phyloP scores from a whole-genome alignment of 208 protist species.

The Acanthamoeba triangularis region DNA sequence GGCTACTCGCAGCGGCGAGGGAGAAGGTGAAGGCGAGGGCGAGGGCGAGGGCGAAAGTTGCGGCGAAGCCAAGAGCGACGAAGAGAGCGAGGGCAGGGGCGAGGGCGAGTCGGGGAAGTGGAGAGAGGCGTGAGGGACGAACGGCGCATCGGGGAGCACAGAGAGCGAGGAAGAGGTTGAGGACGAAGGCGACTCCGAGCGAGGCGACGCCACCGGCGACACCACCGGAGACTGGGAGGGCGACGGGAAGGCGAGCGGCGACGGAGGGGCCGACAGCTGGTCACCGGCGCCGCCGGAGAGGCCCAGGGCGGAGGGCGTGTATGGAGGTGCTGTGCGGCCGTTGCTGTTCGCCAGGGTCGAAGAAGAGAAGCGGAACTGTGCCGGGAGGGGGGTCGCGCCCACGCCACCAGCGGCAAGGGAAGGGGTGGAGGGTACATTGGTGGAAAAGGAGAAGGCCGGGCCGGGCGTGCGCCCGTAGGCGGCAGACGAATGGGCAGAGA shows the following conservation, averaged over 20 bases:
- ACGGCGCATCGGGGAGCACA: not conserved
- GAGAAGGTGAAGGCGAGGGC: not conserved
- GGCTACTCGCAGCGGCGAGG: too few species aligned
- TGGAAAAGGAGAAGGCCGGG: too few species aligned
- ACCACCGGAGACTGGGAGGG: not conserved
- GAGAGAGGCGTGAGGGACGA: not conserved
- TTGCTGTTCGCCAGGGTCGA: too few species aligned
- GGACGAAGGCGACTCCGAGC: not conserved
- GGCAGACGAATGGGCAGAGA: not conserved
- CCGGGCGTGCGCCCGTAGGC: not conserved
- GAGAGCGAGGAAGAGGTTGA: not conserved
- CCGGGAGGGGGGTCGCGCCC: too few species aligned
- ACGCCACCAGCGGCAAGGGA: too few species aligned
- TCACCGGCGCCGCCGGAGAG: not conserved
- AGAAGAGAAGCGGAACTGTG: too few species aligned
- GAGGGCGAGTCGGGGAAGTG: constrained; percentile 12
- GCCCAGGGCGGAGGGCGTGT: not conserved
- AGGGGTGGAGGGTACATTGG: too few species aligned
- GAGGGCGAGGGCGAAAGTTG: not conserved
- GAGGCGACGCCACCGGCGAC: not conserved
- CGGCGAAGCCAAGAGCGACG: not conserved
- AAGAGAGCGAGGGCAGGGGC: not conserved
- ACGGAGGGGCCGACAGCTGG: not conserved
- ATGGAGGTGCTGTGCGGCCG: too few species aligned
- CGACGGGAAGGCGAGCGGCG: not conserved